These are phyloP conservation scores for Ogataea parapolymorpha DNA, from an alignment of 805 yeast species.

Conservation along the genomic window DNA sequence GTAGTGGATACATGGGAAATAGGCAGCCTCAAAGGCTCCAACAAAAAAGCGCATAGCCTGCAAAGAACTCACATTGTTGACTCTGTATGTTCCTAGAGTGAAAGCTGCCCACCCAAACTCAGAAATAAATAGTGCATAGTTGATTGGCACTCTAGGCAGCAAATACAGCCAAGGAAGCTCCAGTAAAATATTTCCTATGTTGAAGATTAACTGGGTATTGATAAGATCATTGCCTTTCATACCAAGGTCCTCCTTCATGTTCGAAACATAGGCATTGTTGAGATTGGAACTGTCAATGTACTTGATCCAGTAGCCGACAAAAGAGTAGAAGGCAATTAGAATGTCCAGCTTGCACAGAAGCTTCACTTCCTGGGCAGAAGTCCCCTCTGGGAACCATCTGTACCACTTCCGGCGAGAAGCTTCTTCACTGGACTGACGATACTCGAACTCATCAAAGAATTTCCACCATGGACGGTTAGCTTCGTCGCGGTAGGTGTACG, in stretches of 20 bases:
- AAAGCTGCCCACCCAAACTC: conserved; percentile 69
- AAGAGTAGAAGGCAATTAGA: conserved; percentile 51
- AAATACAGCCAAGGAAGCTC: conserved; percentile 61
- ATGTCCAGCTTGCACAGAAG: conserved; percentile 54
- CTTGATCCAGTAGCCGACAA: conserved; percentile 66
- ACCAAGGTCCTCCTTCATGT: conserved; percentile 54
- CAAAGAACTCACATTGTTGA: conserved; percentile 46
- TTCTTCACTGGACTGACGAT: conserved; percentile 39
- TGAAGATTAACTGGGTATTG: conserved; percentile 55
- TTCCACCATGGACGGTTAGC: conserved; percentile 53
- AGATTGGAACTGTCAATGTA: conserved; percentile 59
- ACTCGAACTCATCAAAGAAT: conserved; percentile 61
- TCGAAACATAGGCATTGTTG: conserved; percentile 65
- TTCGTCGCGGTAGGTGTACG: conserved; percentile 42
- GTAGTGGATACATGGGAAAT: conserved; percentile 60
- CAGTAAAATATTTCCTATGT: conserved; percentile 56
- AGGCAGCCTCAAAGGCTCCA: conserved; percentile 70
- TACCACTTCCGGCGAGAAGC: conserved; percentile 43
- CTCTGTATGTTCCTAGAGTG: conserved; percentile 54
- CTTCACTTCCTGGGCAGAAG: conserved; percentile 45
- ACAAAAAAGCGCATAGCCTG: conserved; percentile 63
- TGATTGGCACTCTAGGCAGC: conserved; percentile 54
- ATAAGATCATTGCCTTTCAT: conserved; percentile 64
- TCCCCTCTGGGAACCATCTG: conserved; percentile 50
- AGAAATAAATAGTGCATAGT: conserved; percentile 42